Evolutionary conservation across 306 rosid genomes (phyloP).

Genomic region (Acacia crassicarpa): DNA sequence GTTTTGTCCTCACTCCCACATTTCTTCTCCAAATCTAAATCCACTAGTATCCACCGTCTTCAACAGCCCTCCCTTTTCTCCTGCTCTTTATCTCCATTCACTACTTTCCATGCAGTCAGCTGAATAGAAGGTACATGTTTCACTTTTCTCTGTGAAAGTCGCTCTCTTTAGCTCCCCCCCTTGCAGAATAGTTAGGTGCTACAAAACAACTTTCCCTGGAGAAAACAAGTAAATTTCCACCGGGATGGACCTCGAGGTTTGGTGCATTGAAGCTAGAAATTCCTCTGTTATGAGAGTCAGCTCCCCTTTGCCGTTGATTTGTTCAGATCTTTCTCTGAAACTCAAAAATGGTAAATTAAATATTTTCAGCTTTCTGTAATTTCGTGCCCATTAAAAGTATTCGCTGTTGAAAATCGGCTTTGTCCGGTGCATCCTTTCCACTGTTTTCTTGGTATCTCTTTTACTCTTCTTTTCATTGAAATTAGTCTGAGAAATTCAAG

Average conservation of each 20-base stretch:
- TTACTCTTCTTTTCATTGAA: not conserved
- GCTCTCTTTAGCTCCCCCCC: not conserved
- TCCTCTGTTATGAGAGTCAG: not conserved
- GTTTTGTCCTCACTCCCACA: not conserved
- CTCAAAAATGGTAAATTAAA: not conserved
- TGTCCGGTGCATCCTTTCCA: not conserved
- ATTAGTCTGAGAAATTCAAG: slow-evolving; percentile 12
- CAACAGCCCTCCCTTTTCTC: not conserved
- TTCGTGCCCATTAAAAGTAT: slow-evolving; percentile 1
- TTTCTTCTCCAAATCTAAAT: slow-evolving; percentile 13
- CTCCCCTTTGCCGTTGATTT: not conserved
- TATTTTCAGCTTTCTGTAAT: not conserved
- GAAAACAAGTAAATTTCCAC: not conserved
- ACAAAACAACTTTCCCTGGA: not conserved
- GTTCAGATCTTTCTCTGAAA: slow-evolving; percentile 24
- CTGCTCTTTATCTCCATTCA: not conserved
- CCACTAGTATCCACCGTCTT: not conserved
- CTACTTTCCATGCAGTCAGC: not conserved
- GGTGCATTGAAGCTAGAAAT: not conserved
- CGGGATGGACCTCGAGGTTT: slow-evolving; percentile 11
- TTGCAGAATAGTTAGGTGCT: not conserved
- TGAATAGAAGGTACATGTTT: slow-evolving; percentile 6
- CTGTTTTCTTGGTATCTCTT: not conserved
- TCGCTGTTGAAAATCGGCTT: not conserved
- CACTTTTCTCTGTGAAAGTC: slow-evolving; percentile 5